A percentile compares a stretch with the other conserved stretches of the same genome.
Evolutionary conservation across 805 yeast species (phyloP).

Genomic region (Yarrowia osloensis): DNA sequence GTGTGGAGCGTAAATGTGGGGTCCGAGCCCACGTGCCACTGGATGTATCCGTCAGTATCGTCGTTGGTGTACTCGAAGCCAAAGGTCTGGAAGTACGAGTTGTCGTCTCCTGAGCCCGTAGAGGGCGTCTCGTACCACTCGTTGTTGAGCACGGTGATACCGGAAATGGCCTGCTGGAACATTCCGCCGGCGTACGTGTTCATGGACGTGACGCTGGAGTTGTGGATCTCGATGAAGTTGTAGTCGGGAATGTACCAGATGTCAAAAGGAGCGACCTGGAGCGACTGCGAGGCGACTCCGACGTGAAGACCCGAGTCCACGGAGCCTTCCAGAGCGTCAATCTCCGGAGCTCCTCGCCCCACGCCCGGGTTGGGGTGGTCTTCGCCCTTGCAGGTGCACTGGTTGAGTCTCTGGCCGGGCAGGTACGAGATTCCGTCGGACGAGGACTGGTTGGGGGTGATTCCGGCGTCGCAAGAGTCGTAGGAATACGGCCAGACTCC

Average conservation of each 20-base stretch:
- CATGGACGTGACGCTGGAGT: constrained; percentile 70
- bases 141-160: constrained; percentile 71
- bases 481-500: constrained; percentile 96
- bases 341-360: constrained; percentile 96
- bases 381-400: constrained; percentile 78
- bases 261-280: constrained; percentile 92
- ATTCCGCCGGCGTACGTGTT: constrained; percentile 93
- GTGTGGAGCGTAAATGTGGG: constrained; percentile 78
- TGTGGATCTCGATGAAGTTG: constrained; percentile 71
- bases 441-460: constrained; percentile 91
- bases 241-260: constrained; percentile 94
- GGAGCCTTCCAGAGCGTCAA: constrained; percentile 88
- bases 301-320: constrained; percentile 44
- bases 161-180: constrained; percentile 89
- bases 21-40: constrained; percentile 81
- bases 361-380: constrained; percentile 85
- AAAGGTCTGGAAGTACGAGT: constrained; percentile 63
- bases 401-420: constrained; percentile 77
- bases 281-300: constrained; percentile 87
- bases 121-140: constrained; percentile 71
- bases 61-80: constrained; percentile 80
- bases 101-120: constrained; percentile 25
- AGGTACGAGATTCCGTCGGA: constrained; percentile 84
- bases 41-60: constrained; percentile 68
- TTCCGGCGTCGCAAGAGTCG: constrained; percentile 87